Evolutionary conservation across 495 filamentous ascomycete genomes (phyloP), one percentile per base, ranked within the genome.

Genomic region (Collariella sp.): DNA sequence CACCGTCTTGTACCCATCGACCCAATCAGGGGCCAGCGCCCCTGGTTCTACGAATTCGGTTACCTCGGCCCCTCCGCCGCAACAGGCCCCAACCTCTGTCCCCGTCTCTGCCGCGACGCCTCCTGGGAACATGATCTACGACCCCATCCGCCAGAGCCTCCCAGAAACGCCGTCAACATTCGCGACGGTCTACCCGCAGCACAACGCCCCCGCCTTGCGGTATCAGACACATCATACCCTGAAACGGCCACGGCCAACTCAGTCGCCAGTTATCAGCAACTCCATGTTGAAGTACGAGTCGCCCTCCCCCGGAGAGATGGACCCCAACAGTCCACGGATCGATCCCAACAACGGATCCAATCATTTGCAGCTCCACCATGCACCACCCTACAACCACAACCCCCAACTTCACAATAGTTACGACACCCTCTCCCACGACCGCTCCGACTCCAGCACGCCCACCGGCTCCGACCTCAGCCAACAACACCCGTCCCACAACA

Each of bases 1-100:
- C 3, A 89, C 87, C 1, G 71, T 88, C 40, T 73, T 89, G 39
- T 89, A 85, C 61, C 81, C 86, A 12, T 63, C 45, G n/a, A 39
- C 56, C 7, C 45, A 50, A 35, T 11, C 47, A 2, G 40, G 46
- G n/a, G 23, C 52, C 42, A 50, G 69, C 19, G 60, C 61, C 0
- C 50, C 60, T 0, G 45, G 46, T 16, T 22, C 55, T 41, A 68
- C 49, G 4, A 9, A 13, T 26, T 35, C 18, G 11, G 5, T 7
- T 13, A 15, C 42, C 6, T 16, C 46, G 11, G 13, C 29, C 4
- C 51, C 50, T 55, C 60, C 53, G 15, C 58, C 45, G n/a, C 64
- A n/a, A n/a, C n/a, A n/a, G n/a, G n/a, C 46, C 19, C 52, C 46
- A 3, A 57, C 61, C 13, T 47, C 50, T 41, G 57, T 57, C n/a